Base-by-base conservation (phyloP, 257 asterid species). In the Apocynum venetum region DNA sequence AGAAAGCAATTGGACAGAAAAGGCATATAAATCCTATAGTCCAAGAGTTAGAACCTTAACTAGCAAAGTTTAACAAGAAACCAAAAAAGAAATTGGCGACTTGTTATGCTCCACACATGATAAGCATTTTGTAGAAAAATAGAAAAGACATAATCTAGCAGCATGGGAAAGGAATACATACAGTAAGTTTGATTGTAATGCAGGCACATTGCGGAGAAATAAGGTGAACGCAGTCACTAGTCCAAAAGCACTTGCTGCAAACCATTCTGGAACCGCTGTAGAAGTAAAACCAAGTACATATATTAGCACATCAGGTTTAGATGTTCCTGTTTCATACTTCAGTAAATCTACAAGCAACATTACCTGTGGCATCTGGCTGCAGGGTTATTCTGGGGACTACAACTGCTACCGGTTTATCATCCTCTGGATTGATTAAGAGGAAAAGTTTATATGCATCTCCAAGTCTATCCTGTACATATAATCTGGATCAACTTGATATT, bases 221-320 rank as follows among this genome's bases (percentile, higher is more conserved):
- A 95, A 85, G 80, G 99, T 95, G 83, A 93, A 91, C 63, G 90
- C 5, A 38, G 98, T 93, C 82, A 95, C 96, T 67, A 95, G 78
- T 83, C 99, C 99, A 82, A 95, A 95, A 85, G 97, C 89, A 79
- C 93, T 97, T 8, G 99, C 97, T 72, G 97, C 97, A 86, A 95
- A 89, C 99, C 99, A 95, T 82, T 95, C 98, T 46, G 99, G 99
- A 83, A 93, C 93, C 77, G 98, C 99, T 95, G 90, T 90, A 87
- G 80, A 51, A 51, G 79, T 74, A 78, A 77, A 78, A 80, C 72
- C 75, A 85, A 66, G 60, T 44, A 75, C 19, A 76, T 19, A 70
- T 13, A 17, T 64, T 73, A 8, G 56, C 35, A 20, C 51, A 11
- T 66, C 53, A 73, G 74, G 20, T 65, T 25, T 55, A 59, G 72